Conservation (phyloP, 106 monocot species). For the Acorus gramineus region DNA sequence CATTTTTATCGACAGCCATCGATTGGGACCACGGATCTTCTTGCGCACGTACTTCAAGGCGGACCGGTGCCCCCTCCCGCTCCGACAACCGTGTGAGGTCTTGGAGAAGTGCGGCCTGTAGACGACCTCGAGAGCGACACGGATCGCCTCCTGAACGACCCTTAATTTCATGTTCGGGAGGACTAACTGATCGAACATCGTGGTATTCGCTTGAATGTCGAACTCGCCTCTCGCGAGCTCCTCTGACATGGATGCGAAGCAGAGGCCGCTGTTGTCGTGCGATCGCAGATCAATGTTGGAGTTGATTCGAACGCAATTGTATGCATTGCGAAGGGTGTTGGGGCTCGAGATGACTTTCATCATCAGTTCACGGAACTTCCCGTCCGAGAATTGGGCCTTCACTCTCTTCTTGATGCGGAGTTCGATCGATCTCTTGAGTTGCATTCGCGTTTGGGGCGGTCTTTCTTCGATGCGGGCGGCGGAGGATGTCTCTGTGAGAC, state of each 20-base stretch:
- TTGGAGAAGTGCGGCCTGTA: constrained; percentile 84
- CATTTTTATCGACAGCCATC: constrained; percentile 73
- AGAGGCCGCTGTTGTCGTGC: constrained; percentile 27
- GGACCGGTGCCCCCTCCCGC: constrained; percentile 67
- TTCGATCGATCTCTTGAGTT: constrained; percentile 65
- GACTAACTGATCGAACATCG: constrained; percentile 33
- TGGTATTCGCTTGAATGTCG: constrained; percentile 32
- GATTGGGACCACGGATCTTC: constrained; percentile 36
- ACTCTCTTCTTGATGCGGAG: constrained; percentile 72
- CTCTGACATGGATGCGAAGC: constrained; percentile 49
- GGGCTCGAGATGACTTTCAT: constrained; percentile 39
- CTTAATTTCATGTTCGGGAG: constrained; percentile 68
- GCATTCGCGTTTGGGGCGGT: constrained; percentile 17
- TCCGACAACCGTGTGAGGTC: constrained; percentile 88
- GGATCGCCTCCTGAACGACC: constrained; percentile 68
- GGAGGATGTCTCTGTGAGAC: constrained; percentile 44
- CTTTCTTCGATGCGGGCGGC: constrained; percentile 11
- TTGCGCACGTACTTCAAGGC: constrained; percentile 50
- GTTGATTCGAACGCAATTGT: constrained; percentile 63
- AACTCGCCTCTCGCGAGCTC: constrained; percentile 43
- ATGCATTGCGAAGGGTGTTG: constrained; percentile 62
- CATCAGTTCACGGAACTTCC: constrained; percentile 68
- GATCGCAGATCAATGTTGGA: constrained; percentile 53
- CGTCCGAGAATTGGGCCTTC: constrained; percentile 51
- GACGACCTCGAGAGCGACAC: constrained; percentile 73